Evolutionary conservation across 1,139 yeast species (phyloP), one percentile per base, ranked within the genome.

Genomic region (Williopsis jadinii): DNA sequence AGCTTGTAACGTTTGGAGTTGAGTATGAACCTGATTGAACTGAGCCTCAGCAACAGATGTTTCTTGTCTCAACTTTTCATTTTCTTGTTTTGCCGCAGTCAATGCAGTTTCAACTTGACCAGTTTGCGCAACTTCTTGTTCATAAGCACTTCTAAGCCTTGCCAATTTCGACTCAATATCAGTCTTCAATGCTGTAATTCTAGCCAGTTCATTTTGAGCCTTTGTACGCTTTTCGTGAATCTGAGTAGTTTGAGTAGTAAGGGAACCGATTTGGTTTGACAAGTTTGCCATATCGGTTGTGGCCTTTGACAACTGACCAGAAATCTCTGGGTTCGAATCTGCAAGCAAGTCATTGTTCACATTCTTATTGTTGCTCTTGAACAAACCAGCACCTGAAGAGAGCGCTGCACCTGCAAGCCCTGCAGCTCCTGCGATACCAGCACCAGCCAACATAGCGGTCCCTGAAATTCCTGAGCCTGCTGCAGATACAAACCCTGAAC

Each of bases 251-350:
- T 90, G 96, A 15, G 74, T 65, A 2, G 88, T 74, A 50, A 88
- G 70, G 1, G 95, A 83, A 47, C 79, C 80, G 46, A 87, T 80
- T 64, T 90, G 96, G 55, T 83, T 86, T 1, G 95, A 84, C 38
- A 84, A 71, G 53, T 90, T 87, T 13, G 95, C 96, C 60, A 86
- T 73, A 52, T 87, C 96, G 3, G 92, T 77, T 12, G 94, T 80
- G 3, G 95, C 90, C 48, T 77, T 77, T 0, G 95, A 80, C 38
- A 87, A 67, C 55, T 83, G 80, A 26, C 80, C 78, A 1, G 87
- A 75, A 5, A 77, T 70, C 40, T 73, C 80, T 59, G 58, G 51
- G 34, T 50, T 66, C 3, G 71, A 55, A 46, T 77, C 84, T 1
- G 82, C 80, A 41, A 76, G 64, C 37, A 78, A 60, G 46, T 79